Conservation (phyloP, 257 asterid genomes). For the Craterostigma plantagineum region DNA sequence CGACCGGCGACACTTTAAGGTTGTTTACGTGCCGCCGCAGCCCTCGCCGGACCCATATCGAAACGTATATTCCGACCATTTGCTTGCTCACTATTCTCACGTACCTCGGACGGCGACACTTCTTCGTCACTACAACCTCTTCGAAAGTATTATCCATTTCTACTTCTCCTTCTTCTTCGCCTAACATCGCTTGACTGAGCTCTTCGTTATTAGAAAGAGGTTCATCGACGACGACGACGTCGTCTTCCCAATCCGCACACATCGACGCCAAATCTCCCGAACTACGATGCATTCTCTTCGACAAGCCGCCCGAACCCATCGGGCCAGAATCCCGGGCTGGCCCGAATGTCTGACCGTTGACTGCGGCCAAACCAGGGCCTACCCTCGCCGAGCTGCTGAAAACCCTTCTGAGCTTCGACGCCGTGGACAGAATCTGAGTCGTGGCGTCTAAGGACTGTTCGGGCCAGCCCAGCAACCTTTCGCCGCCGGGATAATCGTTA, state of each 20-base stretch:
- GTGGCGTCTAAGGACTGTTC: slow-evolving; percentile 59
- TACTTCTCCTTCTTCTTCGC: slow-evolving; percentile 1
- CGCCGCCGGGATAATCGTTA: slow-evolving; percentile 13
- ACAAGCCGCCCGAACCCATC: slow-evolving; percentile 17
- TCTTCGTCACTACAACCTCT: slow-evolving; percentile 5
- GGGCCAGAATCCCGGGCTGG: slow-evolving; percentile 10
- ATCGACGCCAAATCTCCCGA: slow-evolving; percentile 49
- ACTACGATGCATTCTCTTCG: slow-evolving; percentile 43
- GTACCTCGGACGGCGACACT: slow-evolving; percentile 18
- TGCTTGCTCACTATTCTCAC: slow-evolving; percentile 85
- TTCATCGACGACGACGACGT: background rate
- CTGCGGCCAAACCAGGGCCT: slow-evolving; percentile 18
- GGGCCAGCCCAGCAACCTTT: slow-evolving; percentile 60
- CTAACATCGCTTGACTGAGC: too few species aligned
- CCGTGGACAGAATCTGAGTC: slow-evolving; percentile 32
- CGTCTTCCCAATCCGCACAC: slow-evolving; percentile 25
- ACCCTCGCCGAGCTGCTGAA: slow-evolving; percentile 44
- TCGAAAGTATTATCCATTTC: slow-evolving; percentile 35
- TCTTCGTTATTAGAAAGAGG: too few species aligned
- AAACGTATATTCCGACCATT: slow-evolving; percentile 94
- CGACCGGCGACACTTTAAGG: slow-evolving; percentile 82
- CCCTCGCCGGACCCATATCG: slow-evolving; percentile 70
- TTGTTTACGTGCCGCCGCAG: slow-evolving; percentile 75
- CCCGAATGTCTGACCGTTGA: slow-evolving; percentile 10
- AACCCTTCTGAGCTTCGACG: slow-evolving; percentile 38